Conservation (phyloP, 2,329 filamentous ascomycete genomes). For the Cladosporium velox region DNA sequence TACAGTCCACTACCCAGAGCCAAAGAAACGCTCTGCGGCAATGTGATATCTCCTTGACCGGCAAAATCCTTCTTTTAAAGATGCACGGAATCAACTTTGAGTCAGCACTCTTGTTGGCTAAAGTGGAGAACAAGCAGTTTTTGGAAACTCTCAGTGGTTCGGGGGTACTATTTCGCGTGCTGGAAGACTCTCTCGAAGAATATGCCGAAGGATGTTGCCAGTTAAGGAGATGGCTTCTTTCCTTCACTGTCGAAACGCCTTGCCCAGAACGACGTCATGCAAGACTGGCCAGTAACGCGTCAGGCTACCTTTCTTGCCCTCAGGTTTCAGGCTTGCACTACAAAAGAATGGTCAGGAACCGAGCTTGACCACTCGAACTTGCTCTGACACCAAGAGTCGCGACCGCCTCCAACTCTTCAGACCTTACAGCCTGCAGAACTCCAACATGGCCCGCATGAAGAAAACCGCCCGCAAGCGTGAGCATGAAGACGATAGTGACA, state of each 20-base stretch:
- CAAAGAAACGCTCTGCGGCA: not conserved
- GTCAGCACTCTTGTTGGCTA: too few relatives aligned
- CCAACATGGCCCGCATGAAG: not conserved
- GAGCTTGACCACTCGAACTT: not conserved
- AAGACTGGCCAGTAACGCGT: not conserved
- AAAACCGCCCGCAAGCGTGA: too few relatives aligned
- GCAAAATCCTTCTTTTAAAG: too few relatives aligned
- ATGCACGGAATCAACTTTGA: too few relatives aligned
- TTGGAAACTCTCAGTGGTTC: too few relatives aligned
- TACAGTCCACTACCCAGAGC: not conserved
- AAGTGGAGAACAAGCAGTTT: too few relatives aligned
- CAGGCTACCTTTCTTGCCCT: not conserved
- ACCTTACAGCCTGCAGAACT: not conserved
- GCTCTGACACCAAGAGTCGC: not conserved
- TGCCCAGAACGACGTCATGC: not conserved
- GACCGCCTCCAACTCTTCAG: not conserved
- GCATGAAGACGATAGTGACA: too few relatives aligned
- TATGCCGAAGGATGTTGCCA: too few relatives aligned
- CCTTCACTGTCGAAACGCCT: not conserved
- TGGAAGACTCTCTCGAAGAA: not conserved
- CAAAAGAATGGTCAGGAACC: not conserved
- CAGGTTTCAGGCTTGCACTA: not conserved
- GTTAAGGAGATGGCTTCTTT: not conserved
- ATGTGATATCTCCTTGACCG: not conserved
- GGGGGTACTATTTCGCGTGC: not conserved